A percentile compares a stretch with the other conserved stretches of the same genome.
Evolutionary conservation across 2,329 filamentous ascomycete species (phyloP).

Genomic region (Ascomycota sp.): DNA sequence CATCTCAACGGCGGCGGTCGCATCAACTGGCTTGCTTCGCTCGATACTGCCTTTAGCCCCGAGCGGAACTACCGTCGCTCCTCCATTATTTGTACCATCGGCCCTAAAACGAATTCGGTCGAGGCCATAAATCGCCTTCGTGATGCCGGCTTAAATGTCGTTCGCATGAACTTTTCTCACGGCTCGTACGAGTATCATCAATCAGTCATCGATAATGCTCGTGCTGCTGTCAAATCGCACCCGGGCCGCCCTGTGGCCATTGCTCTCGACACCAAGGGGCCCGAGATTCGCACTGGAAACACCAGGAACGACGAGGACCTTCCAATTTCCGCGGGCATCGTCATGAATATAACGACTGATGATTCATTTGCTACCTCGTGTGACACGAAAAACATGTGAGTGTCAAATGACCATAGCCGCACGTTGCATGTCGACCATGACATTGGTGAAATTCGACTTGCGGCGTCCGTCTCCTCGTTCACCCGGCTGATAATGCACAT

Average conservation of each 20-base stretch:
- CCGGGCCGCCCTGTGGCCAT: conserved; percentile 80
- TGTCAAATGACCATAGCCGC: conserved; percentile 4
- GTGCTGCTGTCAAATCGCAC: conserved; percentile 61
- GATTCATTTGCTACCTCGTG: conserved; percentile 71
- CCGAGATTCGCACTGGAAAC: conserved; percentile 41
- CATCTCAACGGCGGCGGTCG: conserved; percentile 61
- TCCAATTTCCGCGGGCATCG: conserved; percentile 61
- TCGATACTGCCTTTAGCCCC: conserved; percentile 78
- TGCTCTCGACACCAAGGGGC: conserved; percentile 59
- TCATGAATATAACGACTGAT: conserved; percentile 94
- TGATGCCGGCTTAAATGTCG: conserved; percentile 81
- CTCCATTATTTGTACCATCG: conserved; percentile 97
- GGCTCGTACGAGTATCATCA: conserved; percentile 80
- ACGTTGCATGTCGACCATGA: too few species aligned
- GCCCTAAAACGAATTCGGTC: conserved; percentile 95
- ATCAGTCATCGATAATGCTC: conserved; percentile 91
- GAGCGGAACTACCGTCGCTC: conserved; percentile 84
- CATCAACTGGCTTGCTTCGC: conserved; percentile 44
- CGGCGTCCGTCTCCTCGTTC: too few species aligned
- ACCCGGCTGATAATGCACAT: too few species aligned
- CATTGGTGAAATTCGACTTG: too few species aligned
- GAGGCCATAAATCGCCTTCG: conserved; percentile 94
- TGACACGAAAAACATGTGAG: conserved; percentile 86
- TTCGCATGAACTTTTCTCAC: conserved; percentile 98
- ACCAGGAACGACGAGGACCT: conserved; percentile 75